These are phyloP conservation scores for Micractinium sp. DNA, from an alignment of 139 green algal genomes.

Conservation along the genomic window DNA sequence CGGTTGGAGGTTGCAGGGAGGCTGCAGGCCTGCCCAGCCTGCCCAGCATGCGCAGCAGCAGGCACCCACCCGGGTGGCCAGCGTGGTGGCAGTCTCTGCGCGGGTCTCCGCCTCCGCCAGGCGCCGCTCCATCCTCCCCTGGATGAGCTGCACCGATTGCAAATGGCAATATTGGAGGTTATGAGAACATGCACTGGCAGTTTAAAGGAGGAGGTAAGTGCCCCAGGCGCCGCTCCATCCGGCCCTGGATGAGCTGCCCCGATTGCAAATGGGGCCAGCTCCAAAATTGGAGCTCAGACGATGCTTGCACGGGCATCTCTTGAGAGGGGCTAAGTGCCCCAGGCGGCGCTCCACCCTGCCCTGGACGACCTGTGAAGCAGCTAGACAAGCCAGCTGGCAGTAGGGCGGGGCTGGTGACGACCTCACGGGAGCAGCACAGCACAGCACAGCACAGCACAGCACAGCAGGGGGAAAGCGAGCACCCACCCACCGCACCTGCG, in stretches of 20 bases:
- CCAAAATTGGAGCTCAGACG: neutral
- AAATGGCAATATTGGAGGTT: neutral
- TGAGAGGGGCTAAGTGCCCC: too few relatives aligned
- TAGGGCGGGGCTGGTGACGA: too few relatives aligned
- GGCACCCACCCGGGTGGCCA: neutral
- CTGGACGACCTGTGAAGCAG: too few relatives aligned
- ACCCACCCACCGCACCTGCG: neutral
- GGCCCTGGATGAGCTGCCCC: neutral
- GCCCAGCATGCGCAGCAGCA: neutral
- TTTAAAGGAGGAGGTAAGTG: too few relatives aligned
- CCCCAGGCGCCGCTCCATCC: neutral
- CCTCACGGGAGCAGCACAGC: too few relatives aligned
- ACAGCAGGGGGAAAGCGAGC: too few relatives aligned
- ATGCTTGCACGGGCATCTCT: neutral
- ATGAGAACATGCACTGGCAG: neutral
- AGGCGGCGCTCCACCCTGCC: too few relatives aligned
- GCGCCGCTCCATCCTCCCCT: conserved; percentile 12
- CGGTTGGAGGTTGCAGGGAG: neutral
- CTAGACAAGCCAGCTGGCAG: too few relatives aligned
- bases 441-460: too few relatives aligned
- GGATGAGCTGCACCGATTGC: conserved; percentile 6
- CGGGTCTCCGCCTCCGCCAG: conserved; percentile 34
- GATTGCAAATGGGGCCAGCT: too few relatives aligned
- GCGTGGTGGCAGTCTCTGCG: conserved; percentile 22
- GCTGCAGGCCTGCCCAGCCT: neutral